Conservation (phyloP, 495 filamentous ascomycete species). For the Penicillium coffeae region DNA sequence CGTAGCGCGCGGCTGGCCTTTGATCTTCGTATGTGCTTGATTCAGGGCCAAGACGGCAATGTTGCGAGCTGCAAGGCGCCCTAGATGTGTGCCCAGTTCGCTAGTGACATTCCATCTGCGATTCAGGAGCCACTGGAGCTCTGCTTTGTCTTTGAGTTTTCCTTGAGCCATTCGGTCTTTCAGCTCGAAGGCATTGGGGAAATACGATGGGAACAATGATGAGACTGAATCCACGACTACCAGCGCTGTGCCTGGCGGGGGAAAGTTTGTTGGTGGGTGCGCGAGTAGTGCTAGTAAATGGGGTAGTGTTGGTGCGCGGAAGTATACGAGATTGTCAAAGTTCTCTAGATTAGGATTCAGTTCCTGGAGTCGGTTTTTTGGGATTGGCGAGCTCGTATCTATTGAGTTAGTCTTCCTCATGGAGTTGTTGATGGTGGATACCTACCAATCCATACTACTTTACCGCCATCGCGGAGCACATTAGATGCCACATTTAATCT, state of each 20-base stretch:
- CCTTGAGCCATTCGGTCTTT: conserved; percentile 27
- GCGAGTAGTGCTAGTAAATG: conserved; percentile 73
- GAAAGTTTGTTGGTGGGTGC: conserved; percentile 55
- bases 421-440: conserved; percentile 8
- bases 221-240: conserved; percentile 78
- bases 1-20: conserved; percentile 50
- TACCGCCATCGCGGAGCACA: conserved; percentile 55
- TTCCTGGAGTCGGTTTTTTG: conserved; percentile 33
- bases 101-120: conserved; percentile 61
- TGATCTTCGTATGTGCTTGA: conserved; percentile 68
- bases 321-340: conserved; percentile 39
- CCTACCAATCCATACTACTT: conserved; percentile 85
- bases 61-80: conserved; percentile 64
- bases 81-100: conserved; percentile 52
- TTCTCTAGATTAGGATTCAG: conserved; percentile 22
- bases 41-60: conserved; percentile 67
- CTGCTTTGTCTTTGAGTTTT: conserved; percentile 32
- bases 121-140: conserved; percentile 53
- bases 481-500: conserved; percentile 68
- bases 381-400: conserved; percentile 50
- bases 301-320: conserved; percentile 54
- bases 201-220: conserved; percentile 67
- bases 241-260: conserved; percentile 56
- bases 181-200: conserved; percentile 50
- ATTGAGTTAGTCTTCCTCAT: background rate